Evolutionary conservation across 345 rosid genomes (phyloP).

Genomic region (Dipteronia dyeriana): DNA sequence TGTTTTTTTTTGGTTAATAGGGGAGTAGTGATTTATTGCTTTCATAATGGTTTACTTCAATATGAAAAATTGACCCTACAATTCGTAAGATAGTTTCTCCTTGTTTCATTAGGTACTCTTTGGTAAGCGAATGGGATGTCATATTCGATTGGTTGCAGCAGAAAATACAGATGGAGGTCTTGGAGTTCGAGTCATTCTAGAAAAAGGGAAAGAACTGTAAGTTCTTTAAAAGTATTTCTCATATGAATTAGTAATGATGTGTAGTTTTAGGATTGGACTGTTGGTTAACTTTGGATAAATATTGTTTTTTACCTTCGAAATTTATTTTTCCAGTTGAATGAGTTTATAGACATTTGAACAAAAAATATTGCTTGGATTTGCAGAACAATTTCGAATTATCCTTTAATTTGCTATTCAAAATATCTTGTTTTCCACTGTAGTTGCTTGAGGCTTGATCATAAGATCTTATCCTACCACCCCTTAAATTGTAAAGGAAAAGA

Average conservation of each 20-base stretch:
- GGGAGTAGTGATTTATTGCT: background rate
- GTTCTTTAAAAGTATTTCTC: constrained; percentile 4
- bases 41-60: background rate
- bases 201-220: constrained; percentile 21
- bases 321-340: background rate
- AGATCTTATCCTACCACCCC: background rate
- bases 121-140: constrained; percentile 28
- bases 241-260: background rate
- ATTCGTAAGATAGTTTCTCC: background rate
- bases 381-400: background rate
- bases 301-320: background rate
- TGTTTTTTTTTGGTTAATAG: background rate
- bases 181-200: constrained; percentile 27
- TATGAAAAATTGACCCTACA: background rate
- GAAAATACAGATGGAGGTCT: constrained; percentile 27
- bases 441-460: background rate
- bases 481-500: background rate
- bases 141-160: constrained; percentile 33
- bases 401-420: background rate
- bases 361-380: background rate
- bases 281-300: background rate
- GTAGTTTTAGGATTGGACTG: background rate
- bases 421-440: background rate
- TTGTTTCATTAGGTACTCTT: constrained; percentile 25
- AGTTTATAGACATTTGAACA: background rate